phyloP scores from a whole-genome alignment of 2,329 filamentous ascomycete species.

The Aplosporella prunicola region DNA sequence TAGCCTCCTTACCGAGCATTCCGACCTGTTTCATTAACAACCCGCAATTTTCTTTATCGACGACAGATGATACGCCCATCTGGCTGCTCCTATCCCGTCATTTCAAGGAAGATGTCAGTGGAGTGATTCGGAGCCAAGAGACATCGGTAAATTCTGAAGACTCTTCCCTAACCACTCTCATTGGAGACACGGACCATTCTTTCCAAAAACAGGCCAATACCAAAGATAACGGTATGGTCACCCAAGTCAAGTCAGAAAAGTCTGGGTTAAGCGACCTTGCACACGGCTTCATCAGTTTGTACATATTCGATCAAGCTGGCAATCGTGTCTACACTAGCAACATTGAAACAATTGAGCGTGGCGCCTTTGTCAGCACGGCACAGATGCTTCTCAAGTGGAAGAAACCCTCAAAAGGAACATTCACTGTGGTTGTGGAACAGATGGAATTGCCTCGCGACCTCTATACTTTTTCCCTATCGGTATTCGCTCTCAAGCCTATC shows the following conservation, averaged over 20 bases:
- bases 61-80: conserved; percentile 49
- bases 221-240: conserved; percentile 16
- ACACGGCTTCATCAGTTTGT: conserved; percentile 75
- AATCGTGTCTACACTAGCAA: conserved; percentile 66
- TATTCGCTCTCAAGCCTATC: conserved; percentile 61
- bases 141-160: no score
- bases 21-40: conserved; percentile 64
- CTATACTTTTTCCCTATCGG: conserved; percentile 80
- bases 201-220: conserved; percentile 22
- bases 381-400: conserved; percentile 78
- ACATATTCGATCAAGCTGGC: conserved; percentile 65
- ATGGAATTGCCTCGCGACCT: conserved; percentile 62
- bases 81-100: conserved; percentile 86
- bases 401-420: conserved; percentile 40
- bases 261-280: conserved; percentile 28
- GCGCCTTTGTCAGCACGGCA: conserved; percentile 86
- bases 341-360: conserved; percentile 54
- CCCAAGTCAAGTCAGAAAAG: conserved; percentile 13
- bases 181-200: neutral
- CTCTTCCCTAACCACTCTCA: neutral
- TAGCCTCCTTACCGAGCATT: conserved; percentile 46
- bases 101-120: conserved; percentile 56
- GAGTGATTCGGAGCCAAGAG: no score
- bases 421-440: conserved; percentile 64
- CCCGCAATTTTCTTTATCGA: conserved; percentile 49